Percentiles rank a stretch among this genome's conserved stretches.
These are phyloP conservation scores for Kodamaea anthophila DNA, from an alignment of 1,139 yeast genomes.

Conservation along the genomic window DNA sequence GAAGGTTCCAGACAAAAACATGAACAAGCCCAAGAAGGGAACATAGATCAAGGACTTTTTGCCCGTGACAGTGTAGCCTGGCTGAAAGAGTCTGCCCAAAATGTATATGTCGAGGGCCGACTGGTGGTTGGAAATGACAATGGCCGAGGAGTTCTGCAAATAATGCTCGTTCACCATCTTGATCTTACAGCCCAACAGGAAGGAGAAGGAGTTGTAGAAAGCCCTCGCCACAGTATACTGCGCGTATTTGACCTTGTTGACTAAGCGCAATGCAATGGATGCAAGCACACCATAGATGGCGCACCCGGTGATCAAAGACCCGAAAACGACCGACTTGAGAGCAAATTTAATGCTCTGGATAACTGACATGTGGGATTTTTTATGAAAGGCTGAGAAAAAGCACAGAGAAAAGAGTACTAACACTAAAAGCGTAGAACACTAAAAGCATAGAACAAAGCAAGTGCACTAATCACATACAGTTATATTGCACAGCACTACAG, in stretches of 20 bases:
- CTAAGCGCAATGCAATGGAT: slow-evolving; percentile 56
- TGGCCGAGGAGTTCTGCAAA: slow-evolving; percentile 67
- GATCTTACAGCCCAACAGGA: slow-evolving; percentile 62
- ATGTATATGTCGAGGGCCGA: slow-evolving; percentile 77
- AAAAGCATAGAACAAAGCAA: too few species aligned
- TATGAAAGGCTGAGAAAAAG: too few species aligned
- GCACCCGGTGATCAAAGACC: slow-evolving; percentile 48
- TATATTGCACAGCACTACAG: too few species aligned
- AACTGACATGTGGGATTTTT: slow-evolving; percentile 6
- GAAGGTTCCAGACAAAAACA: slow-evolving; percentile 85
- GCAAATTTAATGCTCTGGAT: slow-evolving; percentile 39
- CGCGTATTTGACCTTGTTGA: slow-evolving; percentile 73
- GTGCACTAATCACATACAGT: too few species aligned
- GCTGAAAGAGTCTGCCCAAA: slow-evolving; percentile 79
- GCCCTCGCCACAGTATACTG: slow-evolving; percentile 90
- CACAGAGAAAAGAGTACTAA: too few species aligned
- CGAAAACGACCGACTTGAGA: slow-evolving; percentile 48
- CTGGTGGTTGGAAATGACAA: slow-evolving; percentile 87
- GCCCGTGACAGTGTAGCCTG: slow-evolving; percentile 88
- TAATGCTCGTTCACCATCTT: slow-evolving; percentile 51
- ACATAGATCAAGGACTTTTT: slow-evolving; percentile 75
- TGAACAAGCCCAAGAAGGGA: slow-evolving; percentile 96
- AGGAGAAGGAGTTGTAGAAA: slow-evolving; percentile 57
- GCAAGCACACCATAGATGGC: slow-evolving; percentile 75
- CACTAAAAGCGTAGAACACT: too few species aligned